phyloP scores from a whole-genome alignment of 2,329 filamentous ascomycete genomes.

The Kalmusia sp. region DNA sequence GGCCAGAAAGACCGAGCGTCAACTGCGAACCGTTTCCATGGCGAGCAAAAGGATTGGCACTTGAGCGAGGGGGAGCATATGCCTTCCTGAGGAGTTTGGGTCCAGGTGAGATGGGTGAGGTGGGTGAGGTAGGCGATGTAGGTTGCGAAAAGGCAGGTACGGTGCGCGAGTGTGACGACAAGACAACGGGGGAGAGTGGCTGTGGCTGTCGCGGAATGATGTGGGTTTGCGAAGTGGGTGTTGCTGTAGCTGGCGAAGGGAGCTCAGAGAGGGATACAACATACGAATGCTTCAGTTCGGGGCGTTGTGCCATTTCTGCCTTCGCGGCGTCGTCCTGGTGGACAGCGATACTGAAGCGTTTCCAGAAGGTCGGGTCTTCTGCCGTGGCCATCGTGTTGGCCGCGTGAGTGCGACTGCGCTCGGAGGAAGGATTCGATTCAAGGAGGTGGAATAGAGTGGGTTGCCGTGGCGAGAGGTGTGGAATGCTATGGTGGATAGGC shows the following conservation, averaged over 20 bases:
- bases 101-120: neutral
- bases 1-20: conserved; percentile 30
- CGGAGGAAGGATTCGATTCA: no score
- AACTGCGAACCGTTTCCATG: conserved; percentile 27
- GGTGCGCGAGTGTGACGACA: neutral
- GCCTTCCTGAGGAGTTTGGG: conserved; percentile 9
- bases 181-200: conserved; percentile 1
- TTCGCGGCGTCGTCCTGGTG: conserved; percentile 60
- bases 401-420: neutral
- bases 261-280: conserved; percentile 27
- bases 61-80: conserved; percentile 11
- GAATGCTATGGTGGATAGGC: neutral
- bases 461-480: neutral
- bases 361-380: conserved; percentile 67
- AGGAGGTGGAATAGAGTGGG: no score
- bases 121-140: conserved; percentile 10
- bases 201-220: conserved; percentile 4
- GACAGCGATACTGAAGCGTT: conserved; percentile 64
- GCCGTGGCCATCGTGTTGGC: conserved; percentile 55
- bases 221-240: conserved; percentile 29
- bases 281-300: conserved; percentile 49
- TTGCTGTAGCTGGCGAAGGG: conserved; percentile 18
- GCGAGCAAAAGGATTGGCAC: conserved; percentile 13
- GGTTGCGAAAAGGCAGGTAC: conserved; percentile 7
- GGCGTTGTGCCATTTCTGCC: conserved; percentile 18